Evolutionary conservation across 257 asterid species (phyloP).

Genomic region (Echium plantagineum): DNA sequence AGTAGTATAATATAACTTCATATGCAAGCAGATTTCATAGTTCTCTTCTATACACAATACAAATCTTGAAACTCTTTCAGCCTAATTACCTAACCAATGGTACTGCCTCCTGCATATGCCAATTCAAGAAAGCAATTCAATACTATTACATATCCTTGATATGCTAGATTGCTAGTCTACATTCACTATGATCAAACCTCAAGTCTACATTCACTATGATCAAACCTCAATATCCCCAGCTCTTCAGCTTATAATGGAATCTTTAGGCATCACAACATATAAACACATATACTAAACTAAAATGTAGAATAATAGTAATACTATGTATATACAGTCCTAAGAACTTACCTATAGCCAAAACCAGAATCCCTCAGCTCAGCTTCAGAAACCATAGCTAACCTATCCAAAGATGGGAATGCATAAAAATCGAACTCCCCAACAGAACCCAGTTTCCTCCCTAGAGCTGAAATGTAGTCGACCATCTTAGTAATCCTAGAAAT

Average conservation of each 20-base stretch:
- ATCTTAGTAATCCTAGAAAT: slow-evolving; percentile 76
- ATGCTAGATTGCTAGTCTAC: background rate
- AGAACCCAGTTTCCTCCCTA: slow-evolving; percentile 59
- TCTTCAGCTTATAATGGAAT: too few relatives aligned
- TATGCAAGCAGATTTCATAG: too few relatives aligned
- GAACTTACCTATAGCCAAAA: slow-evolving; percentile 72
- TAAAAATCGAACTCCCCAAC: slow-evolving; percentile 63
- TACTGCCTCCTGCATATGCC: too few relatives aligned
- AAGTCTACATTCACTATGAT: too few relatives aligned
- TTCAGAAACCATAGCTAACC: slow-evolving; percentile 57
- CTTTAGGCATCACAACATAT: background rate
- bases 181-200: too few relatives aligned
- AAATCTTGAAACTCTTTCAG: too few relatives aligned
- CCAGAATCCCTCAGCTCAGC: slow-evolving; percentile 80
- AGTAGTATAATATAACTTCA: background rate
- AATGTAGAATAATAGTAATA: background rate
- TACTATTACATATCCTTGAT: too few relatives aligned
- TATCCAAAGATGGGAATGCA: slow-evolving; percentile 62
- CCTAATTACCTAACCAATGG: too few relatives aligned
- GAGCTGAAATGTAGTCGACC: slow-evolving; percentile 75
- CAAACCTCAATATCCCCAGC: too few relatives aligned
- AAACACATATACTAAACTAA: background rate
- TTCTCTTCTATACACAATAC: too few relatives aligned
- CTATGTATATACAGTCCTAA: slow-evolving; percentile 5
- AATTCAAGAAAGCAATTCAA: too few relatives aligned